Evolutionary conservation across 208 protist genomes (phyloP).

Genomic region (Leptomonas pyrrhocoris): DNA sequence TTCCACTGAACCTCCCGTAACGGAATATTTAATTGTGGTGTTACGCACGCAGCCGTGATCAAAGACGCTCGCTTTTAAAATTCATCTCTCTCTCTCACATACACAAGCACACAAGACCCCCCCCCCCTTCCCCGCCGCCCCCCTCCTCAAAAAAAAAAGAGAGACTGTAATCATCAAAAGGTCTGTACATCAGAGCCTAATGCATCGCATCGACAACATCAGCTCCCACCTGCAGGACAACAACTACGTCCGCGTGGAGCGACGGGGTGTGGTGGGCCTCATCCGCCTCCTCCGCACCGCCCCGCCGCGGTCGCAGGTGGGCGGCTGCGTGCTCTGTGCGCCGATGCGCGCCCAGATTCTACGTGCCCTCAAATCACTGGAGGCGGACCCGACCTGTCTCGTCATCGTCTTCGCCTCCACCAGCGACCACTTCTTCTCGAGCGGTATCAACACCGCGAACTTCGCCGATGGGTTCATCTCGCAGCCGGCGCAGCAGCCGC

Average conservation of each 20-base stretch:
- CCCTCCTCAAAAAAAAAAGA: too few species aligned
- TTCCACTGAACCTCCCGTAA: too few species aligned
- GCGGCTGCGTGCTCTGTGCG: slow-evolving; percentile 41
- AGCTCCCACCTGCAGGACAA: slow-evolving; percentile 52
- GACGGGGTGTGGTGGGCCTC: slow-evolving; percentile 38
- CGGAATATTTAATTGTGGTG: too few species aligned
- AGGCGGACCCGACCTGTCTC: slow-evolving; percentile 40
- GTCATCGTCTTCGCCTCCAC: slow-evolving; percentile 53
- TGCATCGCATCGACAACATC: slow-evolving; percentile 32
- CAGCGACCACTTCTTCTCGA: slow-evolving; percentile 64
- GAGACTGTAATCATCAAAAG: too few species aligned
- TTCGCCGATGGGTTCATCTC: slow-evolving; percentile 44
- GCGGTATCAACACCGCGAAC: slow-evolving; percentile 62
- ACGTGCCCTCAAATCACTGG: slow-evolving; percentile 39
- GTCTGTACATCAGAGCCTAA: background rate
- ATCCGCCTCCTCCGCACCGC: slow-evolving; percentile 51
- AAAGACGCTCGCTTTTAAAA: too few species aligned
- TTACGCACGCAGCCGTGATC: too few species aligned
- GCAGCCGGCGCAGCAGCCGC: slow-evolving; percentile 31
- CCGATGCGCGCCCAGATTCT: slow-evolving; percentile 54
- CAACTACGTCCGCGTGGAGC: slow-evolving; percentile 59
- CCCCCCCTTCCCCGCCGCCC: too few species aligned
- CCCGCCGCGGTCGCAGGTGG: slow-evolving; percentile 34
- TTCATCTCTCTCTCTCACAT: too few species aligned
- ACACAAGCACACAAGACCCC: too few species aligned